Evolutionary conservation across 1,284 basidiomycete species (phyloP), one percentile per base, ranked within the genome.

Genomic region (Ustilago cynodontis): DNA sequence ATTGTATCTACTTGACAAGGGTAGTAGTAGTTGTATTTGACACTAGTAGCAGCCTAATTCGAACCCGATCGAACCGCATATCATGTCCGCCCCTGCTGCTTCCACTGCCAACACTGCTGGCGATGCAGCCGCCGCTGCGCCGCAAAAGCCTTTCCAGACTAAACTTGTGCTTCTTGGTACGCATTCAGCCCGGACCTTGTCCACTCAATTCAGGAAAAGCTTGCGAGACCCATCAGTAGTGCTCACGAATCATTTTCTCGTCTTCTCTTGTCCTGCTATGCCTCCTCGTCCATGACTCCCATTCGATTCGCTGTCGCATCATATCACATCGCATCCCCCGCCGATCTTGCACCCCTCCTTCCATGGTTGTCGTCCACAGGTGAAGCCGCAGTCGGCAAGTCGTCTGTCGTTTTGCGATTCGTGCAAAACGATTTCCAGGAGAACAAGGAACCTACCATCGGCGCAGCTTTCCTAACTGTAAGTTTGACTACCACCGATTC

Each of bases 351-450:
- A 16, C n/a, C 37, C 13, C 41, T n/a, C 9, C n/a, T 18, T 20
- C 41, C 11, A 7, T 43, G 7, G 8, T 43, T 43, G 31, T 24
- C 5, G 26, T n/a, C 18, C 24, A 16, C 59, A 96, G 94, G 96
- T 81, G 97, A 99, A 89, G 95, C 96, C 71, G 96, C 97, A 65
- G 97, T 99, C 62, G 97, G 97, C 77, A 99, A 99, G 89, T 98
- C 95, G n/a, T 98, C 95, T 28, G 92, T 99, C 66, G 97, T 99
- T 43, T 91, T 99, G 71, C 92, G 97, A 87, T 99, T 99, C 86
- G 95, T 98, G 86, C 85, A 92, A 86, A 94, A 96, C 88, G 94
- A 96, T 86, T 97, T 96, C 87, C 94, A 95, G 87, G 91, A 93
- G 72, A 95, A 96, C 90, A 95, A 96, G 88, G 95, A 97, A 85